Evolutionary conservation across 2,329 filamentous ascomycete genomes (phyloP).

Genomic region (Paecilomyces variotii): DNA sequence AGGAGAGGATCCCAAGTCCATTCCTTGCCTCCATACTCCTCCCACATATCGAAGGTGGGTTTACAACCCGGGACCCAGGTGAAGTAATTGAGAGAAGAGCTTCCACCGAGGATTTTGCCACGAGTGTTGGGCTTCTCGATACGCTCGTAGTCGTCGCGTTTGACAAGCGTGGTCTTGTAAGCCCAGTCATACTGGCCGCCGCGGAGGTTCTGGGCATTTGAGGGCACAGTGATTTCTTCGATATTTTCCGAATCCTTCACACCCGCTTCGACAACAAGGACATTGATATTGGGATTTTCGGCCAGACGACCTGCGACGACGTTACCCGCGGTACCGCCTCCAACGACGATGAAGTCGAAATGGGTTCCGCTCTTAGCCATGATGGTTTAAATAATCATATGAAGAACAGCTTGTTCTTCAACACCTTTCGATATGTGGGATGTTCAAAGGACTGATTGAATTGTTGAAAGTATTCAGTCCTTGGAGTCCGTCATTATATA

Average conservation of each 20-base stretch:
- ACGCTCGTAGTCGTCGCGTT: constrained; percentile 47
- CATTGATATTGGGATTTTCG: constrained; percentile 39
- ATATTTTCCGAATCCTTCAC: constrained; percentile 42
- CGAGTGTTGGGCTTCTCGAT: constrained; percentile 57
- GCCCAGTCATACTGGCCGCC: constrained; percentile 52
- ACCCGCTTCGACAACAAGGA: constrained; percentile 30
- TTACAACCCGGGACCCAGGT: constrained; percentile 55
- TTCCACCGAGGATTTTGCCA: constrained; percentile 53
- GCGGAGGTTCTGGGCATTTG: constrained; percentile 48
- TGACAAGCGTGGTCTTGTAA: constrained; percentile 56
- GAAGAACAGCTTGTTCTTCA: background rate
- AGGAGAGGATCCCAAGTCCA: constrained; percentile 51
- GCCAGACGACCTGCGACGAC: constrained; percentile 45
- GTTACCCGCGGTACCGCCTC: constrained; percentile 30
- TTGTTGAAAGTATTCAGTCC: background rate
- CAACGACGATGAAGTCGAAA: constrained; percentile 25
- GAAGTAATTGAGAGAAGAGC: constrained; percentile 54
- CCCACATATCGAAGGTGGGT: constrained; percentile 48
- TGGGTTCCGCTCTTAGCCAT: constrained; percentile 39
- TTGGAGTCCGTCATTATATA: background rate
- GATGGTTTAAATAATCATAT: constrained; percentile 33
- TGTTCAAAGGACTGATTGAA: background rate
- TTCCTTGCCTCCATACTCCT: constrained; percentile 35
- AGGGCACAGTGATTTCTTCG: constrained; percentile 50
- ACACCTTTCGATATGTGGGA: too few relatives aligned